Percentiles rank a stretch among this genome's conserved stretches.
These are phyloP conservation scores for Cyphellophora europaea DNA, from an alignment of 2,329 filamentous ascomycete species.

Conservation along the genomic window DNA sequence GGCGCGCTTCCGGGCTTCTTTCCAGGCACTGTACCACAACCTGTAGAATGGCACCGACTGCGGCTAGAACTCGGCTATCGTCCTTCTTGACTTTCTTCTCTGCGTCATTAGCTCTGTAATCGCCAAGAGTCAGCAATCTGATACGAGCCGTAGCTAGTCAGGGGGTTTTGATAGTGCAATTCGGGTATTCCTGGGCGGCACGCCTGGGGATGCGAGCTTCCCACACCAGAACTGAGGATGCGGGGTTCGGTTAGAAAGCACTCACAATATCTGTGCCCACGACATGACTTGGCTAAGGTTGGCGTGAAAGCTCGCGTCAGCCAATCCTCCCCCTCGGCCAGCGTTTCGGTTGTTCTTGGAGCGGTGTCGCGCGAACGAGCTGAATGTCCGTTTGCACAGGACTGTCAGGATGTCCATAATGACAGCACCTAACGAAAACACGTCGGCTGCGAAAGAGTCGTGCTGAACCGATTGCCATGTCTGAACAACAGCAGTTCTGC, in stretches of 20 bases:
- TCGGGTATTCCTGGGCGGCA: too few relatives aligned
- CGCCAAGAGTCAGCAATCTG: neutral
- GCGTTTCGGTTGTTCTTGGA: constrained; percentile 41
- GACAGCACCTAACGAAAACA: constrained; percentile 51
- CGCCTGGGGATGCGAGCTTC: too few relatives aligned
- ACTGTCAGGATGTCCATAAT: constrained; percentile 51
- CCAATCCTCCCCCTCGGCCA: constrained; percentile 37
- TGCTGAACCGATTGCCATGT: constrained; percentile 29
- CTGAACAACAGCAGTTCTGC: constrained; percentile 23
- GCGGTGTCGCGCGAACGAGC: constrained; percentile 47
- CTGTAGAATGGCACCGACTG: constrained; percentile 28
- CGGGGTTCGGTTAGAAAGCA: too few relatives aligned
- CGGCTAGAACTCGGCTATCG: constrained; percentile 23
- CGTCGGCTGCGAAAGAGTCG: constrained; percentile 35
- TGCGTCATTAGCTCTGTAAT: constrained; percentile 27
- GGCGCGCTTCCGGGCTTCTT: constrained; percentile 23
- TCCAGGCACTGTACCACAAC: constrained; percentile 29
- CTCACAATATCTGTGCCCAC: constrained; percentile 44
- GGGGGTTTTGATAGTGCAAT: too few relatives aligned
- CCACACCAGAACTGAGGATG: too few relatives aligned
- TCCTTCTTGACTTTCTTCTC: constrained; percentile 29
- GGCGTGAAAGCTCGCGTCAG: constrained; percentile 50
- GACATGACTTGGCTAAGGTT: constrained; percentile 46
- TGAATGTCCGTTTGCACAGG: constrained; percentile 47
- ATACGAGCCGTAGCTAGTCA: neutral